phyloP scores from a whole-genome alignment of 176 grass and related monocot genomes.

The Carex kokanica region DNA sequence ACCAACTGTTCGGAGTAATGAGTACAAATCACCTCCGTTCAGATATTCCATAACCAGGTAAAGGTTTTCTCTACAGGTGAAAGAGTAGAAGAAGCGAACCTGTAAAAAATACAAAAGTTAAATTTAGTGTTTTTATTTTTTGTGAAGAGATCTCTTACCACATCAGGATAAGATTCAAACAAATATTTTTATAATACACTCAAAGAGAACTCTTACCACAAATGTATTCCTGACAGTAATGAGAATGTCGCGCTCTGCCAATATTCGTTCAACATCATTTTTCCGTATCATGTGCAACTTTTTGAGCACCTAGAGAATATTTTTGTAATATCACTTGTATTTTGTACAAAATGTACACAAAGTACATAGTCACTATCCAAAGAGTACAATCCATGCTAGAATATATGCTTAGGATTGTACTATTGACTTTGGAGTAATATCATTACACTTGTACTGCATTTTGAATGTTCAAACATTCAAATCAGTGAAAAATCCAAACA shows the following conservation, averaged over 20 bases:
- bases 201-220: constrained; percentile 37
- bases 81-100: constrained; percentile 54
- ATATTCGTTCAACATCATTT: constrained; percentile 44
- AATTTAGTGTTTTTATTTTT: neutral
- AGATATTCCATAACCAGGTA: constrained; percentile 52
- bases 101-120: constrained; percentile 25
- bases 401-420: neutral
- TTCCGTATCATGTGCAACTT: constrained; percentile 49
- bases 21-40: constrained; percentile 53
- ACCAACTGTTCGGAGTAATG: constrained; percentile 39
- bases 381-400: neutral
- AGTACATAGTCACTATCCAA: neutral
- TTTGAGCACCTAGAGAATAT: constrained; percentile 34
- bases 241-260: constrained; percentile 46
- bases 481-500: neutral
- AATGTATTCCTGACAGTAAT: constrained; percentile 45
- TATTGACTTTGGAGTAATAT: neutral
- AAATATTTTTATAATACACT: neutral
- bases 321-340: neutral
- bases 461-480: neutral
- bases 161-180: neutral
- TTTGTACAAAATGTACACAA: neutral
- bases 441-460: neutral
- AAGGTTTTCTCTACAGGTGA: constrained; percentile 42
- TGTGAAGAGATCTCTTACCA: neutral